Base-by-base conservation (phyloP, 2,329 filamentous ascomycete genomes). In the Diaporthe velutina region DNA sequence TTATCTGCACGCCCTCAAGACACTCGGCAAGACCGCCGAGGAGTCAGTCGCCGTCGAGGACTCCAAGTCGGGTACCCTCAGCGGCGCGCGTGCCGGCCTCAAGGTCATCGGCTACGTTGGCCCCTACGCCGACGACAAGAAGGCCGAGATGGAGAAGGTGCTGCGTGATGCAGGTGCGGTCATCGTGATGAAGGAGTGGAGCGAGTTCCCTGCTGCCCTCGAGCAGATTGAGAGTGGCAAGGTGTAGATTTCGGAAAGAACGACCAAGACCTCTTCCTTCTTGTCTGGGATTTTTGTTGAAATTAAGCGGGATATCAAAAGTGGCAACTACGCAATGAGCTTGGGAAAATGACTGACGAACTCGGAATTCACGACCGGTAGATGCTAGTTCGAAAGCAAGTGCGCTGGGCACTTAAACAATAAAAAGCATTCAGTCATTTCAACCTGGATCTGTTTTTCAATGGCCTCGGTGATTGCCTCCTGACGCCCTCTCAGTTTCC, bases 41-140 rank as follows among this genome's bases (percentile, higher is more conserved):
- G 93, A 97, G 87, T 92, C 90, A 78, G 88, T 98, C 42, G 94
- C 95, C 33, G 90, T 98, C 75, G 95, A 98, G 88, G 95, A 98
- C 87, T 95, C 92, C 88, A 95, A 94, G 89, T 95, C 93, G 79
- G 95, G 95, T 76, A 94, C 94, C 57, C 90, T 93, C 74, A 95
- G 94, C 78, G 88, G 84, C 74, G 91, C 92, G 80, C 90, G 94
- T 75, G 95, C 95, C 25, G 91, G 91, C 67, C 97, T 98, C 81
- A 93, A 91, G 76, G 92, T 93, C 77, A 92, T 98, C 79, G 95
- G 93, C 73, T 98, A 98, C 84, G 93, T 97, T 40, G 95, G 95
- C 50, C 93, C 93, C 74, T 97, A 96, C 84, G 86, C 86, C 68
- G 85, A 85, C 25, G 87, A 88, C 48, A 89, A 93, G 84, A 86